phyloP scores from a whole-genome alignment of 108 stramenopile species.

The Asterionellopsis glacialis region DNA sequence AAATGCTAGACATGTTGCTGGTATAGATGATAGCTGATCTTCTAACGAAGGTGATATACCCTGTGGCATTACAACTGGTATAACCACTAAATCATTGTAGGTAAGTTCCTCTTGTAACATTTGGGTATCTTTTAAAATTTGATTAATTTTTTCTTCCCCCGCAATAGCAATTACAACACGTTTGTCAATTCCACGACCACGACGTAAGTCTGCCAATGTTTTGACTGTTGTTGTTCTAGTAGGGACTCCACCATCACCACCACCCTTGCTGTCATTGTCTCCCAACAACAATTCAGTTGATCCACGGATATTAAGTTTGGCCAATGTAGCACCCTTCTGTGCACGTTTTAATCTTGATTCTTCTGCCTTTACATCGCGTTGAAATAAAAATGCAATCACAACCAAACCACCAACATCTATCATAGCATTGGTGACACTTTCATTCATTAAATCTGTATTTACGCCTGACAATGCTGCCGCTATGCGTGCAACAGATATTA shows the following conservation, averaged over 20 bases:
- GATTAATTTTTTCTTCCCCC: conserved; percentile 18
- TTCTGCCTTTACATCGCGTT: conserved; percentile 25
- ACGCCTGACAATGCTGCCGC: conserved; percentile 28
- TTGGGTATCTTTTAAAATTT: conserved; percentile 21
- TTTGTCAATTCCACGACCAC: conserved; percentile 33
- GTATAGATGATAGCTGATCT: no score
- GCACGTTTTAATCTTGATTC: conserved; percentile 29
- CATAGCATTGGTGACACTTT: conserved; percentile 18
- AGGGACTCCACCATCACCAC: neutral
- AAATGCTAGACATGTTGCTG: conserved; percentile 17
- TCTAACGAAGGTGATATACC: conserved; percentile 8
- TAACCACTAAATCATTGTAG: conserved; percentile 24
- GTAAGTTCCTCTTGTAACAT: conserved; percentile 8
- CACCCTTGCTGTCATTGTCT: no score
- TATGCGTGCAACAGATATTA: conserved; percentile 17
- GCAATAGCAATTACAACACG: conserved; percentile 36
- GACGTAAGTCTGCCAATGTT: conserved; percentile 16
- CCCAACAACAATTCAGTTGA: neutral
- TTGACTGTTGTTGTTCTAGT: conserved; percentile 14
- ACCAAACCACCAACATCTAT: conserved; percentile 26
- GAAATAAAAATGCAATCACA: conserved; percentile 13
- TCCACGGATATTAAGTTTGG: conserved; percentile 18
- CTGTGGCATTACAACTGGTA: conserved; percentile 23
- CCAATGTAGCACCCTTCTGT: conserved; percentile 27
- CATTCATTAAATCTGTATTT: conserved; percentile 32